Conservation (phyloP, 306 rosid species). For the Herpetospermum pedunculosum region DNA sequence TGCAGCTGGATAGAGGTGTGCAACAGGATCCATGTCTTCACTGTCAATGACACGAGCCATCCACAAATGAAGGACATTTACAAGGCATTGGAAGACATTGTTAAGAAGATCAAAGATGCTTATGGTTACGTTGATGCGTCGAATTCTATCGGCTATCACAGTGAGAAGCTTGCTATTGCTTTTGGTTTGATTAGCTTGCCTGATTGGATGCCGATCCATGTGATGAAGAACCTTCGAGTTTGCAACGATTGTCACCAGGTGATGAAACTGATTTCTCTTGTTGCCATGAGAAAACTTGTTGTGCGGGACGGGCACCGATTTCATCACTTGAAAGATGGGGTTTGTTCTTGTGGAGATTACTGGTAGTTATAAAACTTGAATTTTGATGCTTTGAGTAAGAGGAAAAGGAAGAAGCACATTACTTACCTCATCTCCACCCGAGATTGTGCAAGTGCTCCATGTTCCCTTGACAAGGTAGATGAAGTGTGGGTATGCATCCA, state of each 20-base stretch:
- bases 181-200: constrained; percentile 46
- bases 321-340: constrained; percentile 45
- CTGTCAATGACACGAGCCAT: constrained; percentile 42
- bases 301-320: constrained; percentile 43
- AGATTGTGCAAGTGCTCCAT: not conserved
- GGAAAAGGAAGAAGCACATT: not conserved
- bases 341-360: constrained; percentile 43
- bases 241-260: constrained; percentile 47
- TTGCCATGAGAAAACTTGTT: constrained; percentile 41
- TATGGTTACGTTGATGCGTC: constrained; percentile 19
- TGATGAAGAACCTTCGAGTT: constrained; percentile 47
- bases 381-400: not conserved
- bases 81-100: constrained; percentile 29
- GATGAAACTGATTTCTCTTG: constrained; percentile 37
- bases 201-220: constrained; percentile 45
- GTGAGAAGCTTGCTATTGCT: constrained; percentile 47
- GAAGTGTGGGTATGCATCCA: too few species aligned
- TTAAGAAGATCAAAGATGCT: constrained; percentile 36
- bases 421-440: too few species aligned
- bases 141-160: constrained; percentile 27
- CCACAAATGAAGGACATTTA: constrained; percentile 40
- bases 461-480: not conserved
- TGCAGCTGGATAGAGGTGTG: constrained; percentile 58
- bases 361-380: constrained; percentile 21
- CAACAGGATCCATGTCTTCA: constrained; percentile 48